Base-by-base conservation (phyloP, 192 early-diverging fungal species). In the Podila epigama region DNA sequence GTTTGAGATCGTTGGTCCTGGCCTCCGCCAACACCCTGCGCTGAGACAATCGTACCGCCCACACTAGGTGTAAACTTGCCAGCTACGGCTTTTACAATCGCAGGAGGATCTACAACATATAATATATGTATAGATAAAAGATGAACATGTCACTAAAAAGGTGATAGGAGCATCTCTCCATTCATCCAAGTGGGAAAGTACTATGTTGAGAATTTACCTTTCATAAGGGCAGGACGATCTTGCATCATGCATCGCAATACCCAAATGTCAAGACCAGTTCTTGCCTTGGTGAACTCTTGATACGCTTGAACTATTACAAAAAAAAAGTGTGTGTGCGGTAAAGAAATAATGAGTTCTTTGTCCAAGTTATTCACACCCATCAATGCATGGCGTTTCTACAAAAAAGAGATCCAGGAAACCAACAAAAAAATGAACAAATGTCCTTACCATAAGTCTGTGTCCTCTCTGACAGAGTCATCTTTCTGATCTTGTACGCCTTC, bases 211-310 rank as follows among this genome's bases (percentile, higher is more conserved):
- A n/a, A n/a, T n/a, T 13, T 77, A 77, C 73, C 66, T 68, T 68
- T 68, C 73, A 77, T 68, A 29, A 68, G 60, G 5, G 59, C 60
- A 12, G 73, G 73, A 33, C 66, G 65, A 25, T 77, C 66, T 53
- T 77, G 73, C 61, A 68, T 63, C 73, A 68, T 68, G 31, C 51
- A 64, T 4, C 73, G 55, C 29, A 77, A 55, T 34, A 28, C 56
- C 73, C 73, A 77, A 0, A 68, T 60, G 36, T 68, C 66, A 28
- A 77, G 51, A 8, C 73, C 73, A 15, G 66, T 59, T 15, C 66
- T 68, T 18, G 73, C 73, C 4, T 63, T 50, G 10, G 66, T 68
- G 27, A 77, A 77, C n/a, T 68, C 73, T 41, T 68, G 53, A 34
- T 54, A 68, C 0, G 73, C 73, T 27, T 60, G 53, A 13, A 60